Evolutionary conservation across 805 yeast genomes (phyloP), one percentile per base, ranked within the genome.

Genomic region (Teunomyces gatunensis): DNA sequence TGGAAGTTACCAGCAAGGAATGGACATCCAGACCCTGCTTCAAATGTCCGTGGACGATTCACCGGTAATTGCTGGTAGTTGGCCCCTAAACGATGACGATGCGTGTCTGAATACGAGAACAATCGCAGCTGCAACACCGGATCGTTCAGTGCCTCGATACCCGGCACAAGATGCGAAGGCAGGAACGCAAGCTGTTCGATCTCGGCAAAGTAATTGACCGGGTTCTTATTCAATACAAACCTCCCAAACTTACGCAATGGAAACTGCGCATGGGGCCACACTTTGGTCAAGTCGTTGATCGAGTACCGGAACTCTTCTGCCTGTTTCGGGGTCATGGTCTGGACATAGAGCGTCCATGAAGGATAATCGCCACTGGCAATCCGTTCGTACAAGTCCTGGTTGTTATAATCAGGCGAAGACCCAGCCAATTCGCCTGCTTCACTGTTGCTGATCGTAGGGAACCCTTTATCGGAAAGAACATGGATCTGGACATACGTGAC

Each of bases 251-350:
- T 70, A 55, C 82, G 69, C 54, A 79, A 65, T 44, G 84, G 84
- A 70, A 69, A 79, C 42, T 79, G 72, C 52, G 60, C 61, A 59
- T 80, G 81, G 27, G 84, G 81, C 84, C 84, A 79, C 49, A 74
- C 67, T 68, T 90, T 90, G 54, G 97, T 89, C 67, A 89, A 77
- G 69, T 89, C 97, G 63, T 87, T 89, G 40, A 90, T 91, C 4
- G 92, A 85, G 71, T 86, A 89, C 62, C 85, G 85, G 42, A 79
- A 79, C 51, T 81, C 69, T 67, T 84, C 78, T 50, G 96, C 89
- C 68, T 89, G 83, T 57, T 82, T 87, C 51, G 80, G 79, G 28
- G 96, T 86, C 96, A 89, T 89, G 37, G 88, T 79, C 74, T 89
- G 96, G 46, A 89, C 70, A 69, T 85, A 88, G 52, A 80, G 81